Evolutionary conservation across 106 monocot genomes (phyloP).

Genomic region (Platanthera guangdongensis): DNA sequence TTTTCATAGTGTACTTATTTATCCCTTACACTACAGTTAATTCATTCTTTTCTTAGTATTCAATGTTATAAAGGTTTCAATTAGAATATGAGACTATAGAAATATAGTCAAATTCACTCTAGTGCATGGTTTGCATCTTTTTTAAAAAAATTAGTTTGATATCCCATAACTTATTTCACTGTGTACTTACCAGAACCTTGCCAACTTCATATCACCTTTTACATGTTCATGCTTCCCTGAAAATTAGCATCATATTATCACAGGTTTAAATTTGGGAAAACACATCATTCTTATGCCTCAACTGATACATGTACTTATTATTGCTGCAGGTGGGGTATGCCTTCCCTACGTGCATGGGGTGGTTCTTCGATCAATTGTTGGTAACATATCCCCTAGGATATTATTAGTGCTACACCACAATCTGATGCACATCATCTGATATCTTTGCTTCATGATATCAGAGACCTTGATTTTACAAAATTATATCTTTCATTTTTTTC

Average conservation of each 20-base stretch:
- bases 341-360: not conserved
- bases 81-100: not conserved
- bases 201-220: not conserved
- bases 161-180: not conserved
- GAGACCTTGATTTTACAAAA: not conserved
- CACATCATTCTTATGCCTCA: constrained; percentile 5
- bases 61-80: not conserved
- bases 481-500: not conserved
- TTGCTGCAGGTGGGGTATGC: not conserved
- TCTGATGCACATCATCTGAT: not conserved
- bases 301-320: constrained; percentile 4
- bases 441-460: not conserved
- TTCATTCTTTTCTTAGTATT: not conserved
- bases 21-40: not conserved
- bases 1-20: too few relatives aligned
- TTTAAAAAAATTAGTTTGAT: not conserved
- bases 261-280: constrained; percentile 8
- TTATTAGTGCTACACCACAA: not conserved
- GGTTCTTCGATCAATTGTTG: not conserved
- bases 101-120: not conserved
- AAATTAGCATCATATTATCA: not conserved
- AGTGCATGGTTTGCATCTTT: not conserved
- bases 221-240: constrained; percentile 2
- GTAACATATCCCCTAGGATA: not conserved
- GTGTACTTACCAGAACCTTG: not conserved